phyloP scores from a whole-genome alignment of 208 protist species.

The Tritrichomonas foetus region DNA sequence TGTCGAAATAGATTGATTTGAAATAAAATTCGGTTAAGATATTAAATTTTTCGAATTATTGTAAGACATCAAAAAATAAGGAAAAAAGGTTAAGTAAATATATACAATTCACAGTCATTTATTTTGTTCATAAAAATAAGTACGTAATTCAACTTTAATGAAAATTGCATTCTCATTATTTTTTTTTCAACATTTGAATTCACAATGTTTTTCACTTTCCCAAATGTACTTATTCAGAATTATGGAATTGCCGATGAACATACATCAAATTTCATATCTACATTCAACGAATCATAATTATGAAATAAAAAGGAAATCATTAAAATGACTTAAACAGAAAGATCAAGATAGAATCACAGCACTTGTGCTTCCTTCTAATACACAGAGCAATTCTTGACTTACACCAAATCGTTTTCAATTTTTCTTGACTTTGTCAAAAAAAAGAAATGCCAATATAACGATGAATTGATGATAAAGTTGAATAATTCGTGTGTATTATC shows the following conservation, averaged over 20 bases:
- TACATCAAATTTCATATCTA: neutral
- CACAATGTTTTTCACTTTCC: neutral
- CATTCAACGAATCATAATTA: neutral
- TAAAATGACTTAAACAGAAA: neutral
- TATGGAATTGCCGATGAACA: neutral
- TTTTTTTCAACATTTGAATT: neutral
- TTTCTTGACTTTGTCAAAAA: neutral
- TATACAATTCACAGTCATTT: no score
- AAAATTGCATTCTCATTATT: neutral
- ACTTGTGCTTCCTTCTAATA: neutral
- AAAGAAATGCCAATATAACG: neutral
- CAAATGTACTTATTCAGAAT: neutral
- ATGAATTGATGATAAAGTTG: neutral
- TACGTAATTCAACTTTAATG: no score
- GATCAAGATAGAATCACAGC: neutral
- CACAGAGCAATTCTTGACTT: neutral
- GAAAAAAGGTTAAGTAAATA: no score
- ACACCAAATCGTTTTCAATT: neutral
- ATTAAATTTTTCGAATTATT: no score
- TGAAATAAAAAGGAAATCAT: neutral
- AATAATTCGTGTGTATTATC: neutral
- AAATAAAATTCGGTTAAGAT: no score
- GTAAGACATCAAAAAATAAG: no score
- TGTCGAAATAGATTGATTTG: no score
- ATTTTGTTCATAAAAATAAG: no score